These are phyloP conservation scores for Mitragyna speciosa DNA, from an alignment of 257 asterid species.

Conservation along the genomic window DNA sequence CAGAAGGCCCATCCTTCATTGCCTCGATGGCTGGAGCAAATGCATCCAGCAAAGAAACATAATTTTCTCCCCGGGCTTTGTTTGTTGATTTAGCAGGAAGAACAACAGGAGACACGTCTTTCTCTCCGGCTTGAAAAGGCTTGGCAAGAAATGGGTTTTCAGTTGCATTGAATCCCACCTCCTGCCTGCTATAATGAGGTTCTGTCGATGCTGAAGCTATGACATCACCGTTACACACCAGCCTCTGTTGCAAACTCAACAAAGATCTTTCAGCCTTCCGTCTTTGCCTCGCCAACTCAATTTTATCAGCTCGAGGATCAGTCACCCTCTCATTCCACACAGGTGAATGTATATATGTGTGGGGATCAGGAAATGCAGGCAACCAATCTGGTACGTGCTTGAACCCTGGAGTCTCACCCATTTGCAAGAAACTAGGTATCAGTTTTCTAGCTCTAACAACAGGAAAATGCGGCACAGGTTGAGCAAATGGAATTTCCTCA, in stretches of 20 bases:
- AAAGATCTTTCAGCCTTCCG: conserved; percentile 94
- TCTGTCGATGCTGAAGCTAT: conserved; percentile 48
- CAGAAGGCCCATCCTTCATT: conserved; percentile 69
- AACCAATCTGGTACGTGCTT: conserved; percentile 87
- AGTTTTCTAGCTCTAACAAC: conserved; percentile 44
- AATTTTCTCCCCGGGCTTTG: conserved; percentile 35
- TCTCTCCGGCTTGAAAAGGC: conserved; percentile 52
- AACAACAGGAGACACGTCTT: conserved; percentile 39
- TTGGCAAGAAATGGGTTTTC: conserved; percentile 46
- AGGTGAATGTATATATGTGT: conserved; percentile 71
- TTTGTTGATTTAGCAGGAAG: conserved; percentile 42
- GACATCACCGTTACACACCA: conserved; percentile 60
- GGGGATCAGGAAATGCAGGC: conserved; percentile 97
- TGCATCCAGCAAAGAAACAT: conserved; percentile 68
- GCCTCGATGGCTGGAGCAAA: conserved; percentile 98
- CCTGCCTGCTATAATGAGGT: conserved; percentile 30
- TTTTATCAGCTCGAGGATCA: conserved; percentile 79
- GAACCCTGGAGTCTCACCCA: conserved; percentile 69
- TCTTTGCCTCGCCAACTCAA: conserved; percentile 90
- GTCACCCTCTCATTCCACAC: conserved; percentile 93
- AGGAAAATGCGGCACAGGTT: conserved; percentile 70
- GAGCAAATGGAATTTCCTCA: conserved; percentile 86
- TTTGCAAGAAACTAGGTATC: conserved; percentile 80
- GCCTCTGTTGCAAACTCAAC: conserved; percentile 81
- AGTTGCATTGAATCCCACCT: conserved; percentile 28